Base-by-base conservation (phyloP, 2,329 filamentous ascomycete species). In the Dryadomyces sulphureus region DNA sequence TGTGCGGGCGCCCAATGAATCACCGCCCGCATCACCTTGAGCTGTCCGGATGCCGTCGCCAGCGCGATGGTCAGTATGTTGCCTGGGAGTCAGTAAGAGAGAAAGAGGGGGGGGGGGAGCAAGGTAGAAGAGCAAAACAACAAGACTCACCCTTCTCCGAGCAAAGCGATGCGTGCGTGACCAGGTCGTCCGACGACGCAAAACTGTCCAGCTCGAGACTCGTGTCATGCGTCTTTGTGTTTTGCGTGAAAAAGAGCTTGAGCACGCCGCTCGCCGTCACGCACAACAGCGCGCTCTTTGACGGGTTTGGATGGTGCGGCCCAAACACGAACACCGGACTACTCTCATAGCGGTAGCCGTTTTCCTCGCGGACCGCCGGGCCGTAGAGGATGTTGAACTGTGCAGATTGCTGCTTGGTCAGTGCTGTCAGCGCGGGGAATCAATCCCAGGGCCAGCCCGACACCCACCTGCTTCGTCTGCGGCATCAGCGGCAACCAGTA, bases 121-220 rank as follows among this genome's bases (percentile, higher is more conserved):
- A 48, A 45, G 25, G 45, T 27, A 14, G 30, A 44, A 27, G 19
- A 24, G 16, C 9, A 14, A 16, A 8, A 24, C 11, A 1, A 19
- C 16, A 36, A 9, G 12, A 22, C 5, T 6, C 62, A 85, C 84
- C 78, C 61, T 80, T 85, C 46, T 89, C 84, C 3, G 83, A 77
- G 48, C 81, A 75, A 50, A 88, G 68, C 35, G 84, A 75, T 11
- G 85, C 85, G 63, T 93, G 87, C 0, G 85, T 87, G 43, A 90
- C 72, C n/a, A 85, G 61, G 52, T 87, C 81, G 51, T 87, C 79
- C 0, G 81, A 79, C 30, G 79, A 79, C 24, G 77, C 72, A 47
- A 86, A 71, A 50, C 78, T 80, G 57, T 89, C 84, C 32, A 94
- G 63, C 51, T 90, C 83, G n/a, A 81, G 66, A 3, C 73, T 75